A percentile compares a stretch with the other conserved stretches of the same genome.
Evolutionary conservation across 2,329 filamentous ascomycete genomes (phyloP).

Genomic region (Beauveria brongniartii): DNA sequence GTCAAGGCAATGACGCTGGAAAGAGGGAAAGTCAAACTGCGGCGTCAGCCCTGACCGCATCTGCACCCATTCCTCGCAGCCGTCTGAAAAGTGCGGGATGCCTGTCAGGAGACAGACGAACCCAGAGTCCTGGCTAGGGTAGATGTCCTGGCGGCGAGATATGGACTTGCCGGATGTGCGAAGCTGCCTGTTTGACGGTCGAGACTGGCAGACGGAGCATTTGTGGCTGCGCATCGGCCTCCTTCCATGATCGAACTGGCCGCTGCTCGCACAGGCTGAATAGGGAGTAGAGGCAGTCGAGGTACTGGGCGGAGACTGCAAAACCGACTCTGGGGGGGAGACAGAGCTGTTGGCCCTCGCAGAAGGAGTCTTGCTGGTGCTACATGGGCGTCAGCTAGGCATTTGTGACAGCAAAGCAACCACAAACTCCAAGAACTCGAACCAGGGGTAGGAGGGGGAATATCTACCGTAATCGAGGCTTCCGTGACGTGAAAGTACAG

Average conservation of each 20-base stretch:
- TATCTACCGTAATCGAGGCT: constrained; percentile 6
- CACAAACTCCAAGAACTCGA: background rate
- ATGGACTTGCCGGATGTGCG: constrained; percentile 19
- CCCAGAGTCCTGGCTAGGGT: constrained; percentile 38
- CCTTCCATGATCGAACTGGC: background rate
- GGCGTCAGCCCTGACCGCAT: constrained; percentile 31
- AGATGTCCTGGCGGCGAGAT: constrained; percentile 28
- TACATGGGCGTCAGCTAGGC: background rate
- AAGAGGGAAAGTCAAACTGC: constrained; percentile 15
- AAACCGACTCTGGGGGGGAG: background rate
- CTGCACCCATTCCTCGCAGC: constrained; percentile 40
- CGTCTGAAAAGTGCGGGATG: constrained; percentile 39
- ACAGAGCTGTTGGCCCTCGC: background rate
- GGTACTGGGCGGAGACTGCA: background rate
- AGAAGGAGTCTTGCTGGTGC: background rate
- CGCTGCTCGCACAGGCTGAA: background rate
- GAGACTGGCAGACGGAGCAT: constrained; percentile 8
- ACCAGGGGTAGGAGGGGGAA: background rate
- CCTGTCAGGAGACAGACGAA: constrained; percentile 38
- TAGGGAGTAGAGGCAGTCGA: background rate
- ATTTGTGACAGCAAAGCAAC: background rate
- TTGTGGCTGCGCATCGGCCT: background rate
- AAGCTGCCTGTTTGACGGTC: constrained; percentile 4
- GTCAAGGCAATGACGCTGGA: background rate
- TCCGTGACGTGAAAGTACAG: constrained; percentile 34